phyloP scores from a whole-genome alignment of 1,284 basidiomycete genomes.

The Cryptococcus jaspeensis region DNA sequence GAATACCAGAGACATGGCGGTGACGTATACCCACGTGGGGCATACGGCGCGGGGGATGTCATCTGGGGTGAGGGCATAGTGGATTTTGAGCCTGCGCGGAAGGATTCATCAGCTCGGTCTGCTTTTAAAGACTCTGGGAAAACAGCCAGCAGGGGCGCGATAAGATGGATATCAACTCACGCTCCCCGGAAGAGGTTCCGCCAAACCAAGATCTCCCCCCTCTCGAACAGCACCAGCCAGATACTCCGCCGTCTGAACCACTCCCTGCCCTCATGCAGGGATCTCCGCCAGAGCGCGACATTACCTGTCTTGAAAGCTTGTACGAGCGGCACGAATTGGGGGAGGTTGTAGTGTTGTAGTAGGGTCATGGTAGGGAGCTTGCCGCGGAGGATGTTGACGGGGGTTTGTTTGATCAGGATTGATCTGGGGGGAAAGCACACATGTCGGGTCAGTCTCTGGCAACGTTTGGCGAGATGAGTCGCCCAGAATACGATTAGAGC shows the following conservation, averaged over 20 bases:
- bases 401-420: constrained; percentile 51
- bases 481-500: constrained; percentile 1
- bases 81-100: constrained; percentile 25
- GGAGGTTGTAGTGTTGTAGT: constrained; percentile 44
- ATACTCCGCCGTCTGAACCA: constrained; percentile 48
- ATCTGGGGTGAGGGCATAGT: constrained; percentile 27
- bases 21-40: constrained; percentile 43
- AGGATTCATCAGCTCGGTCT: constrained; percentile 1
- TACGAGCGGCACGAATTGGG: constrained; percentile 44
- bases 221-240: constrained; percentile 51
- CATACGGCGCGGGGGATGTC: constrained; percentile 28
- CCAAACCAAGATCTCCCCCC: constrained; percentile 53
- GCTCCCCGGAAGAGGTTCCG: constrained; percentile 49
- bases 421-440: constrained; percentile 27
- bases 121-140: neutral
- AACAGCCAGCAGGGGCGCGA: neutral
- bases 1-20: constrained; percentile 30
- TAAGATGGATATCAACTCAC: constrained; percentile 29
- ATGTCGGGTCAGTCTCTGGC: neutral
- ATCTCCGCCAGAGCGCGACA: constrained; percentile 40
- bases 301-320: constrained; percentile 47
- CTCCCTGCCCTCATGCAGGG: constrained; percentile 39
- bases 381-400: constrained; percentile 50
- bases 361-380: constrained; percentile 33
- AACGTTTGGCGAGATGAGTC: too few relatives aligned